Base-by-base conservation (phyloP, 345 rosid species). In the Ricinus communis region DNA sequence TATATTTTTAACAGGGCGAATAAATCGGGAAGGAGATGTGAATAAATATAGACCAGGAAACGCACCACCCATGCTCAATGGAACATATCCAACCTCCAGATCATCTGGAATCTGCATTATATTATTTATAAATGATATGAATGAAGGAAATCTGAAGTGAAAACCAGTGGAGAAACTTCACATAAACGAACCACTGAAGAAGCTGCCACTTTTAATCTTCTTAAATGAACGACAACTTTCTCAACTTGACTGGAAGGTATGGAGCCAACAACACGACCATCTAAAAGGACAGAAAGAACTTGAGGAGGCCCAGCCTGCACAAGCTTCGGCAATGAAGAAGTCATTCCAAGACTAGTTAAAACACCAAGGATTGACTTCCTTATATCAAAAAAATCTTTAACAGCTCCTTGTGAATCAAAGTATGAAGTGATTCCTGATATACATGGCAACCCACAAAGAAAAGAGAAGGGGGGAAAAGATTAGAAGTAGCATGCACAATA, bases 11-110 rank as follows among this genome's bases (percentile, higher is more conserved):
- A 95, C 96, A 22, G 99, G 97, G 58, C 99, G 89, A 50, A 87
- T 71, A 82, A 95, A 92, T 87, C 97, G 85, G 67, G 97, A 77
- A 24, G 99, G 97, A 84, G 90, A 82, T 64, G 97, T 90, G 74
- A 85, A 89, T 59, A 95, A 79, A 75, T 81, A 95, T 67, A 95
- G 79, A 66, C 97, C 97, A 79, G 99, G 99, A 84, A 81, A 92
- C 59, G 97, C 85, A 57, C 97, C 97, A 69, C 93, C 92, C 79
- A 86, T 83, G 82, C 93, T 92, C 77, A 88, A 70, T 79, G 99
- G 99, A 77, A 90, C 86, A 80, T 92, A 89, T 73, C 99, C 99
- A 58, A 95, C 92, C 83, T 95, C 99, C 57, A 95, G 87, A 81
- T 95, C 97, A 72, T 83, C 87, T 65, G 96, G 97, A 77, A 92